Base-by-base conservation (phyloP, 495 filamentous ascomycete genomes). In the Aspergillus leporis region DNA sequence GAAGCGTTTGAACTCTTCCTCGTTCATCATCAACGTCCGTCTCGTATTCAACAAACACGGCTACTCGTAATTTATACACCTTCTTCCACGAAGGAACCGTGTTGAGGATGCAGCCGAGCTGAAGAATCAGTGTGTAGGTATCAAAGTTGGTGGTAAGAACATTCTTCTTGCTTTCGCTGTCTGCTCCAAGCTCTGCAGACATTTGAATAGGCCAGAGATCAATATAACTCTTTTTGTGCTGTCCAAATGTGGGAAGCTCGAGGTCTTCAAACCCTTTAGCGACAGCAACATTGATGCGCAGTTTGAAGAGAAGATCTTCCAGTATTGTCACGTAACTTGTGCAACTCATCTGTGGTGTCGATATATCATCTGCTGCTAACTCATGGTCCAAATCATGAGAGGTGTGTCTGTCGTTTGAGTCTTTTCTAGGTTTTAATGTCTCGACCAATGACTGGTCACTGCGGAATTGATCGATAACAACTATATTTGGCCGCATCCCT, bases 401-500 rank as follows among this genome's bases (percentile, higher is more conserved):
- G 16, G 55, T 50, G 38, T 68, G 72, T 55, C 69, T 66, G 28
- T 60, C 54, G 46, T 65, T 69, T 8, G 66, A 61, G 19, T 67
- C 68, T 13, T 69, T 65, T 61, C 66, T 60, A 34, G 61, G 66
- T 2, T 59, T 40, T 1, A 70, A 66, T 25, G 77, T 74, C 59
- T 84, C 82, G 19, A 78, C 76, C n/a, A 85, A 69, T 2, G 82
- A 78, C 53, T 79, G 74, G 8, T 80, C 80, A 43, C 77, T 65
- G 46, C 87, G 81, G 49, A 87, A 81, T 48, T 93, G 90, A 46
- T 90, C 87, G 54, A 95, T 78, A 25, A 96, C 81, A 13, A 89
- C 90, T 58, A 96, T 94, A 63, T 96, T 95, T 2, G 91, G 91
- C 50, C 91, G 71, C 91, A 96, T 95, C 9, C 91, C 91, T n/a